Evolutionary conservation across 2,329 filamentous ascomycete species (phyloP), one percentile per base, ranked within the genome.

Genomic region (Chaetomium olivaceum): DNA sequence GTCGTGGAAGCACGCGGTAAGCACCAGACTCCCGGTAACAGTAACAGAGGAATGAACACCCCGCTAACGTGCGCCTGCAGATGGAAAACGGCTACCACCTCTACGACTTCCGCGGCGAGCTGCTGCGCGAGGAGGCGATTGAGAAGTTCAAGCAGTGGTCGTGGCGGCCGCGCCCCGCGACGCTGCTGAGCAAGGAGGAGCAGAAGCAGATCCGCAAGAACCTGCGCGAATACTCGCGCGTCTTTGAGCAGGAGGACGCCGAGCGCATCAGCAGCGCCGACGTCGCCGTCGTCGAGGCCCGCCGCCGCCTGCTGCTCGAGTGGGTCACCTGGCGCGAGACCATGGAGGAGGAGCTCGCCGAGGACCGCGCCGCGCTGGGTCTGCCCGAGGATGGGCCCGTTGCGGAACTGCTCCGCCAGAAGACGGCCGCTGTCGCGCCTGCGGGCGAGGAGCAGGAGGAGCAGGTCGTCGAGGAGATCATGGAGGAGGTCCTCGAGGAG

Each of bases 31-130:
- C 4, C 19, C n/a, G n/a, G n/a, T n/a, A n/a, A n/a, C n/a, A n/a
- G 12, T 5, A 9, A 31, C 1, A 14, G 9, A 36, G 48, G 8
- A 25, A 39, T 3, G 19, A 61, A 3, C 25, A 33, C n/a, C 52
- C 33, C 14, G 46, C 33, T 59, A 48, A 27, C 69, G 70, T 14
- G 23, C 25, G 58, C 7, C 33, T 39, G 58, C 75, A 97, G 92
- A 97, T 98, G 92, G 95, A 99, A 84, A 99, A 98, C 77, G 95
- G 95, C 70, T 99, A 97, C 84, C 94, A 98, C 79, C 82, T 99
- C 68, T 98, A 97, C 85, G 93, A 96, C 77, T 99, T 99, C 87
- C 91, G 89, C 78, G 96, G 95, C 70, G 89, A 91, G 73, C 86
- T 90, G 62, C 87, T 99, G 62, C 89, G 93, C 66, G 96, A 99